Percentiles rank a stretch among this genome's conserved stretches.
Evolutionary conservation across 2,329 filamentous ascomycete species (phyloP).

Genomic region (Neophaeococcomyces mojaviensis): DNA sequence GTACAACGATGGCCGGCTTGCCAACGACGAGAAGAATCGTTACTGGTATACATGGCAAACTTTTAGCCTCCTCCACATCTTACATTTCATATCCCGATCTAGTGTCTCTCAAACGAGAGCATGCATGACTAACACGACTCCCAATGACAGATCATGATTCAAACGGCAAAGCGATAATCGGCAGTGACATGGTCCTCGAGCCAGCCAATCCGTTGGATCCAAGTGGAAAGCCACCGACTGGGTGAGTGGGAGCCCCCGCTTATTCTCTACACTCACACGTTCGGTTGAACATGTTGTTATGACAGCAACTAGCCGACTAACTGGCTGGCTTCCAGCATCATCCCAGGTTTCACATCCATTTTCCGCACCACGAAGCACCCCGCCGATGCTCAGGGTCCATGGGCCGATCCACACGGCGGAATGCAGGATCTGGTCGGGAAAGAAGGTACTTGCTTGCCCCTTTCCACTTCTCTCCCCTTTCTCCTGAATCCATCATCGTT

Average conservation of each 20-base stretch:
- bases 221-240: constrained; percentile 17
- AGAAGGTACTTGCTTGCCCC: no score
- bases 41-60: no score
- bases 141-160: constrained; percentile 20
- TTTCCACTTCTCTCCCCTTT: no score
- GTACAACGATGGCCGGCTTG: no score
- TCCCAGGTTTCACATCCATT: constrained; percentile 24
- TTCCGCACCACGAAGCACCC: constrained; percentile 23
- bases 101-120: no score
- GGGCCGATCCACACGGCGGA: constrained; percentile 24
- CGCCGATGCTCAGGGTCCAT: constrained; percentile 20
- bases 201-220: constrained; percentile 24
- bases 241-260: constrained; percentile 6
- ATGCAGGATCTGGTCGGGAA: constrained; percentile 21
- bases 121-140: no score
- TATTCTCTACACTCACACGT: neutral
- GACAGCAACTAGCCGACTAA: neutral
- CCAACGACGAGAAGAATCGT: no score
- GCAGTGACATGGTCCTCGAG: constrained; percentile 22
- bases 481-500: no score
- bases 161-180: constrained; percentile 25
- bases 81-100: no score
- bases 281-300: neutral
- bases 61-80: no score
- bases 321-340: constrained; percentile 7